Base-by-base conservation (phyloP, 208 protist genomes). In the Leishmania lainsoni region DNA sequence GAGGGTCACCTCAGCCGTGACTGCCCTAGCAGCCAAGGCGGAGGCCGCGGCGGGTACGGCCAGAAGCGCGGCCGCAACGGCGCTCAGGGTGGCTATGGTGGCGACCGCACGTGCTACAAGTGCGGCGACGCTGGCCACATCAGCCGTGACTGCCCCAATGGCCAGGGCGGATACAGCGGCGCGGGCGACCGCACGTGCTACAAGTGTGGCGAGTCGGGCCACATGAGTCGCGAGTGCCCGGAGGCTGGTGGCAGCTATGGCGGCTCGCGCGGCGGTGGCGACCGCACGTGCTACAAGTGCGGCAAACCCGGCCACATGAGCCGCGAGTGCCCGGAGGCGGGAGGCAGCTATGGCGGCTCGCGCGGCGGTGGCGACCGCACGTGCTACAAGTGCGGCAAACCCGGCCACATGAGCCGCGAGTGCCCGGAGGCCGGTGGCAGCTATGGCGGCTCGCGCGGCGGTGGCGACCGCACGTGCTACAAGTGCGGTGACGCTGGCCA, bases 221-320 rank as follows among this genome's bases (percentile, higher is more conserved):
- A 94, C 89, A 84, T 92, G 71, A 92, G 85, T 83, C 92, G 96
- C 78, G 92, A 97, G 42, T 98, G 96, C 87, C 92, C 94, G n/a
- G n/a, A n/a, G n/a, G n/a, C n/a, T n/a, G n/a, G n/a, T 76, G 89
- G 59, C 56, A n/a, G 61, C n/a, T 29, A 68, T 29, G 81, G 59
- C 52, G 81, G 69, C 4, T 74, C 51, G 42, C 70, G 63, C 39
- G 76, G 86, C 68, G 86, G 76, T 68, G 92, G 91, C 42, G 93
- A 91, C 76, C 85, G 88, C 79, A 87, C 84, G n/a, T 98, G 95
- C 93, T 90, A 85, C 83, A 90, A 94, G 87, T 98, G 95, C 84
- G 95, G 95, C 59, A 83, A 96, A 87, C 74, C 88, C 8, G 95
- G 91, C 71, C 95, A 94, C 89, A 89, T 93, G 75, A 92, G 83